Percentiles rank a stretch among this genome's conserved stretches.
These are phyloP conservation scores for Melocanna baccifera DNA, from an alignment of 176 grass and related monocot genomes.

Conservation along the genomic window DNA sequence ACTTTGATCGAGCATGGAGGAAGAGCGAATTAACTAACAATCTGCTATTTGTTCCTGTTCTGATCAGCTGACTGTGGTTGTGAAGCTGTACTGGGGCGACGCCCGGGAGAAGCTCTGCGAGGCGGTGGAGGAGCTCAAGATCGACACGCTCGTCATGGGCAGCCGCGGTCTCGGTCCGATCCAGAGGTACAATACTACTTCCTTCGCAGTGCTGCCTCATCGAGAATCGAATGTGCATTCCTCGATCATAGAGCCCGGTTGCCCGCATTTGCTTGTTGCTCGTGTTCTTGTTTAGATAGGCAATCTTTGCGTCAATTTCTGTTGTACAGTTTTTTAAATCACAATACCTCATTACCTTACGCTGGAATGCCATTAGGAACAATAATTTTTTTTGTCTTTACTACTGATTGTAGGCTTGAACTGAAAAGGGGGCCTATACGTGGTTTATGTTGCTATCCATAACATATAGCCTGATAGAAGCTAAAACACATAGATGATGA, in stretches of 20 bases:
- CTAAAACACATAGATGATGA: not conserved
- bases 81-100: slow-evolving; percentile 93
- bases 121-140: slow-evolving; percentile 56
- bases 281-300: not conserved
- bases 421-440: not conserved
- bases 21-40: not conserved
- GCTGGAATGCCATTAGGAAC: not conserved
- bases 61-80: slow-evolving; percentile 55
- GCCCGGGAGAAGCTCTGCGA: slow-evolving; percentile 90
- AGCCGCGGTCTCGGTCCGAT: slow-evolving; percentile 81
- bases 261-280: not conserved
- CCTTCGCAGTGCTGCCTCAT: not conserved
- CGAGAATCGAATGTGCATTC: not conserved
- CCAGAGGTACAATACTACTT: slow-evolving; percentile 44
- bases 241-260: not conserved
- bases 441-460: not conserved
- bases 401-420: not conserved
- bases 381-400: not conserved
- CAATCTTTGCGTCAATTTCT: not conserved
- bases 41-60: not conserved
- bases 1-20: slow-evolving; percentile 3
- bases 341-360: not conserved
- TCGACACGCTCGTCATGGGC: slow-evolving; percentile 77
- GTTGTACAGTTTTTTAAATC: not conserved
- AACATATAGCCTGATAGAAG: not conserved